phyloP scores from a whole-genome alignment of 805 yeast genomes.

The Lachancea mirantina region DNA sequence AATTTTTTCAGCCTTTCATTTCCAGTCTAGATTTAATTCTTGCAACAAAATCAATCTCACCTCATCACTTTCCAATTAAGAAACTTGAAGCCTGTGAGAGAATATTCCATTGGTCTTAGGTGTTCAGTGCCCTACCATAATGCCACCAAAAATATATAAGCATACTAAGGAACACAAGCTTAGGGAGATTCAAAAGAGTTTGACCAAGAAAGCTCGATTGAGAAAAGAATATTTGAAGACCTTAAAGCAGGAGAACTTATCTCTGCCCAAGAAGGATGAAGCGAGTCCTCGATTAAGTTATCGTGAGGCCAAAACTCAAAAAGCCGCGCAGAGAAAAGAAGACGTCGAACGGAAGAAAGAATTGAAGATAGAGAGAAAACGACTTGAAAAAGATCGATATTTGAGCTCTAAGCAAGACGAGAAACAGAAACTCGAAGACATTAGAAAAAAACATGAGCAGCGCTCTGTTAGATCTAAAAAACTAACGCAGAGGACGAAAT shows the following conservation, averaged over 20 bases:
- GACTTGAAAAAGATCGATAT: constrained; percentile 24
- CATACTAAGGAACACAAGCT: constrained; percentile 34
- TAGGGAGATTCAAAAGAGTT: constrained; percentile 68
- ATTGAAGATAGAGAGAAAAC: constrained; percentile 32
- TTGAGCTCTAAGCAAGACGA: constrained; percentile 39
- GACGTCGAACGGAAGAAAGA: constrained; percentile 32
- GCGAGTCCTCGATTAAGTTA: constrained; percentile 13
- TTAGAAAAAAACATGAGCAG: constrained; percentile 34
- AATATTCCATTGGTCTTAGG: no score
- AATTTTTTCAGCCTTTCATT: no score
- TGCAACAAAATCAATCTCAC: no score
- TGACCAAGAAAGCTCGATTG: constrained; percentile 73
- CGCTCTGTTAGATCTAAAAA: constrained; percentile 40
- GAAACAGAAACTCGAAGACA: constrained; percentile 29
- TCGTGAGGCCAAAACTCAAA: constrained; percentile 19
- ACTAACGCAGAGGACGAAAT: constrained; percentile 48
- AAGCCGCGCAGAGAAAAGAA: constrained; percentile 20
- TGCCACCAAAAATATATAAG: constrained; percentile 14
- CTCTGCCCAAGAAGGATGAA: constrained; percentile 39
- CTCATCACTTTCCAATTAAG: no score
- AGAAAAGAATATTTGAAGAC: constrained; percentile 76
- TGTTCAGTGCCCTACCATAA: no score
- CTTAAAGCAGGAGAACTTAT: constrained; percentile 61
- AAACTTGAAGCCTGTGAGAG: no score
- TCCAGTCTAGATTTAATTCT: no score